phyloP scores from a whole-genome alignment of 306 rosid genomes.

The Begonia fuchsioides region DNA sequence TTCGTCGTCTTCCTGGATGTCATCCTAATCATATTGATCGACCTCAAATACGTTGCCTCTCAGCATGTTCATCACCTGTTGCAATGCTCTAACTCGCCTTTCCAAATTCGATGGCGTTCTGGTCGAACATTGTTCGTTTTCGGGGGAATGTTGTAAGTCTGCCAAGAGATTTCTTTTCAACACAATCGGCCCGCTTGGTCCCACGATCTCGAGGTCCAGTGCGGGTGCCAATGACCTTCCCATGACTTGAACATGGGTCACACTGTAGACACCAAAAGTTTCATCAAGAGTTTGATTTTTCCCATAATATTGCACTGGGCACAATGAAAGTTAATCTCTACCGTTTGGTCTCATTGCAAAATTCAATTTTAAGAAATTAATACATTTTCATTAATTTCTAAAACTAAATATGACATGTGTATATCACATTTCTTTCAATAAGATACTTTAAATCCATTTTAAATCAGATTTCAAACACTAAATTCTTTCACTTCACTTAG shows the following conservation, averaged over 20 bases:
- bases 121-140: constrained; percentile 10
- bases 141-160: constrained; percentile 8
- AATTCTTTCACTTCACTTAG: too few relatives aligned
- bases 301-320: not conserved
- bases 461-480: too few relatives aligned
- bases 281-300: too few relatives aligned
- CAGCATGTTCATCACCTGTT: constrained; percentile 20
- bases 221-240: constrained; percentile 54
- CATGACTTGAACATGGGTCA: constrained; percentile 49
- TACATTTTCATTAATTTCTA: not conserved
- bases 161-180: constrained; percentile 30
- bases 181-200: constrained; percentile 38
- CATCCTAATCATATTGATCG: constrained; percentile 26
- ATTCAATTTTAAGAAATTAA: not conserved
- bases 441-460: too few relatives aligned
- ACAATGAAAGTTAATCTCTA: not conserved
- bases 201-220: constrained; percentile 35
- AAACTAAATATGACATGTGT: too few relatives aligned
- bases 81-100: constrained; percentile 17
- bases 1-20: constrained; percentile 30
- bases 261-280: constrained; percentile 26
- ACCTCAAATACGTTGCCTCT: constrained; percentile 15
- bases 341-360: not conserved
- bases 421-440: too few relatives aligned
- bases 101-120: constrained; percentile 6